Conservation (phyloP, 495 filamentous ascomycete species). For the Chlorociboria aeruginascens region DNA sequence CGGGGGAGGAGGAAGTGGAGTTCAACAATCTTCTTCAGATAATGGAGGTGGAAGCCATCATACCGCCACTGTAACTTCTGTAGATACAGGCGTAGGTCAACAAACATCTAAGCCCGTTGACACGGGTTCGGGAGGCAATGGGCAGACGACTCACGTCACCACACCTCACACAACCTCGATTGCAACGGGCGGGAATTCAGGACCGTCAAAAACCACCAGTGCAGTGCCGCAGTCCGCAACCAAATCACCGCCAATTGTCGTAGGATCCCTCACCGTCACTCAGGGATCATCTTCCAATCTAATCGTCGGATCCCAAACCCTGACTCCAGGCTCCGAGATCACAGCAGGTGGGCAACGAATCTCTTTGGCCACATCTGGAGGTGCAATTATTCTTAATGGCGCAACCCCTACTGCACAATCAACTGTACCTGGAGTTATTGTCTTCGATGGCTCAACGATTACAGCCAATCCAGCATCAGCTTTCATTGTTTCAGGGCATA, state of each 20-base stretch:
- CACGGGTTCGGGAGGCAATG: background rate
- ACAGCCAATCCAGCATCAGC: constrained; percentile 2
- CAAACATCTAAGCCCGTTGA: background rate
- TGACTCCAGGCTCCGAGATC: constrained; percentile 2
- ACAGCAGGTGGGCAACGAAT: background rate
- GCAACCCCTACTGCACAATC: background rate
- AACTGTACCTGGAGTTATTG: background rate
- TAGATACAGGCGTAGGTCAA: background rate
- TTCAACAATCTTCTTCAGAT: background rate
- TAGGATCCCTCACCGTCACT: constrained; percentile 8
- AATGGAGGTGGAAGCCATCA: background rate
- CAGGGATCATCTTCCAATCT: constrained; percentile 3
- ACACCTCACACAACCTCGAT: background rate
- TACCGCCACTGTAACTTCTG: background rate
- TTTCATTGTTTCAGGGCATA: constrained; percentile 10
- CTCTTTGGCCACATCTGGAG: background rate
- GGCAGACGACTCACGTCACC: background rate
- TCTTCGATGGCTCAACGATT: constrained; percentile 12
- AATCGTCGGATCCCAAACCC: constrained; percentile 12
- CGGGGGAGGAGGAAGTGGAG: background rate
- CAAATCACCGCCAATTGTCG: background rate
- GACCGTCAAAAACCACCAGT: background rate
- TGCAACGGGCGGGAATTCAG: background rate
- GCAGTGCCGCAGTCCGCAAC: background rate
- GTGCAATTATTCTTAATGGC: background rate